Evolutionary conservation across 2,329 filamentous ascomycete genomes (phyloP).

Genomic region (Nakataea oryzae): DNA sequence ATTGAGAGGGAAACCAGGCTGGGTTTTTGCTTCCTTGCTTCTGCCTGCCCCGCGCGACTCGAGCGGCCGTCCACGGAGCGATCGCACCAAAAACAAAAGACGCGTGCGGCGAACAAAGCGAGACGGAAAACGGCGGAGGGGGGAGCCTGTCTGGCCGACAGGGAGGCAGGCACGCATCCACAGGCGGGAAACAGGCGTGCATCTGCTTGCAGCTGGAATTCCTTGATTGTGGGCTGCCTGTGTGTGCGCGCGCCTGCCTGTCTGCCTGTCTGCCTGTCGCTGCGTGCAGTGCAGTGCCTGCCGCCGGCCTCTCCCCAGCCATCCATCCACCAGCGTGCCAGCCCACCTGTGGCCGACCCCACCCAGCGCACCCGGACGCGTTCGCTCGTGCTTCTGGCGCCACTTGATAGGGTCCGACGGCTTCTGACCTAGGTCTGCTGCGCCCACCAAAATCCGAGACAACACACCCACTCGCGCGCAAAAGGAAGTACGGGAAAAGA

Average conservation of each 20-base stretch:
- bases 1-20: neutral
- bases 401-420: neutral
- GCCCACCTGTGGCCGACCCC: neutral
- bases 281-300: too few species aligned
- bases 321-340: neutral
- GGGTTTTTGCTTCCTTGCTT: too few species aligned
- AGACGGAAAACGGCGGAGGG: neutral
- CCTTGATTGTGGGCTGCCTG: neutral
- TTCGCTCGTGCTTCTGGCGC: neutral
- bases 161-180: neutral
- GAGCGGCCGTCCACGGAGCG: too few species aligned
- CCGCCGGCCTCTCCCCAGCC: neutral
- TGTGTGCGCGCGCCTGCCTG: neutral
- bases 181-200: neutral
- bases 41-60: too few species aligned
- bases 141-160: neutral
- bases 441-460: neutral
- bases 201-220: neutral
- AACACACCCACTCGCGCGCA: neutral
- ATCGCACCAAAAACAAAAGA: too few species aligned
- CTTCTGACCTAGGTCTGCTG: neutral
- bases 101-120: too few species aligned
- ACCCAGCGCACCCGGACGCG: too few species aligned
- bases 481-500: too few species aligned
- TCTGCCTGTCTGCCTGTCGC: too few species aligned